Conservation (phyloP, 768 basidiomycete genomes). For the Amanita rimosa region DNA sequence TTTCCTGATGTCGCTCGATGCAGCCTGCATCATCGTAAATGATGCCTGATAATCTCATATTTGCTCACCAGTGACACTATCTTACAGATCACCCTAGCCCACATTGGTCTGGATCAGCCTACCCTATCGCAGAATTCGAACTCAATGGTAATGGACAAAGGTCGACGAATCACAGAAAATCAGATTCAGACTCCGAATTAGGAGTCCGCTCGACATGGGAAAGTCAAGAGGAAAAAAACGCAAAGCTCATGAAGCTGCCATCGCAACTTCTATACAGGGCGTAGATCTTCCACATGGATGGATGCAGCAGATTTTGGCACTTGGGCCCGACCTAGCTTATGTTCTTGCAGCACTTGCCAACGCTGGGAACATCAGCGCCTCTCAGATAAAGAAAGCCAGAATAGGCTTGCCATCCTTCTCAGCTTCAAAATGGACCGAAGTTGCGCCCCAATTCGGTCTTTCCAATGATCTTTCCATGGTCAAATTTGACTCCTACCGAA, state of each 20-base stretch:
- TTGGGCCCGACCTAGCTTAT: conserved; percentile 5
- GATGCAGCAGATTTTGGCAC: conserved; percentile 2
- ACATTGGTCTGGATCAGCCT: conserved; percentile 14
- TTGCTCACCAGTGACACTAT: conserved; percentile 71
- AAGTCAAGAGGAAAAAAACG: no score
- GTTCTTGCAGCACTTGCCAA: conserved; percentile 5
- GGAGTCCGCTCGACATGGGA: no score
- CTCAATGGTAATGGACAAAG: conserved; percentile 67
- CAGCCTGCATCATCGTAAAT: conserved; percentile 42
- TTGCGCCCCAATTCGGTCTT: conserved; percentile 5
- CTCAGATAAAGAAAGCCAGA: conserved; percentile 7
- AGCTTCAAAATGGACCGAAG: conserved; percentile 4
- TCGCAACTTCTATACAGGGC: no score
- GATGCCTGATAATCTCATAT: background rate
- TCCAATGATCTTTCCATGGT: background rate
- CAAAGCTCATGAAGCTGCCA: no score
- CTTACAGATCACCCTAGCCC: background rate
- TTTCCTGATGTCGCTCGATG: conserved; percentile 88
- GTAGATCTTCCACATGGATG: background rate
- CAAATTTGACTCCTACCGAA: conserved; percentile 1
- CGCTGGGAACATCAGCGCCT: conserved; percentile 2
- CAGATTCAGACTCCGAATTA: no score
- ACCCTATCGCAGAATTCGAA: conserved; percentile 94
- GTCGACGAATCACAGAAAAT: conserved; percentile 31
- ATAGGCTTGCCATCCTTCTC: conserved; percentile 7